Conservation (phyloP, 73 alveolate species). For the Uronychia binucleata region DNA sequence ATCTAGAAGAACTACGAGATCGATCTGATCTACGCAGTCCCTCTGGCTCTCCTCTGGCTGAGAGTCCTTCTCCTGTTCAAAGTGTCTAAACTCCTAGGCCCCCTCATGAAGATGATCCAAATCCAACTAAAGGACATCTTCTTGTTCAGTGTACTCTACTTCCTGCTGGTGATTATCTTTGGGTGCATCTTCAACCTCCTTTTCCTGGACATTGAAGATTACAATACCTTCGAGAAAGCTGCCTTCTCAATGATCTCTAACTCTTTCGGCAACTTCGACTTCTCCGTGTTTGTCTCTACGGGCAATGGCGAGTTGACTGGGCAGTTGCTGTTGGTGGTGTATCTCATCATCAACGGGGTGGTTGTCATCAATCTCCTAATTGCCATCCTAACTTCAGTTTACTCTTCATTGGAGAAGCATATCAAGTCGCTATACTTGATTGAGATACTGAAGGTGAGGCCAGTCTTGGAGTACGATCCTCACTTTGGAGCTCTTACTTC, state of each 20-base stretch:
- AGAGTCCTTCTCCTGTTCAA: not conserved
- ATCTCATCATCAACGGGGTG: not conserved
- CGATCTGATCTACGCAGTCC: not conserved
- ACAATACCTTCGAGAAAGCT: not conserved
- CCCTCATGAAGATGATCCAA: not conserved
- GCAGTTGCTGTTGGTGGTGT: not conserved
- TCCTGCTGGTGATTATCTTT: not conserved
- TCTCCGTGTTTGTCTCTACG: not conserved
- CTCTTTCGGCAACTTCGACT: not conserved
- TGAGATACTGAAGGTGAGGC: constrained; percentile 9
- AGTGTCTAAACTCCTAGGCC: not conserved
- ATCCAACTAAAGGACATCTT: not conserved
- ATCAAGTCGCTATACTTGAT: not conserved
- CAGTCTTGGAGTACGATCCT: constrained; percentile 16
- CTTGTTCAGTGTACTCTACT: not conserved
- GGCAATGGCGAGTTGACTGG: not conserved
- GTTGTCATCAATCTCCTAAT: not conserved
- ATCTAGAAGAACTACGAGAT: not conserved
- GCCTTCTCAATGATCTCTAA: not conserved
- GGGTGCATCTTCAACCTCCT: not conserved
- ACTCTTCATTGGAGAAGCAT: not conserved
- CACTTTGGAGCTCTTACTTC: not conserved
- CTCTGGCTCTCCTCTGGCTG: not conserved
- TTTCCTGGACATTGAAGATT: not conserved
- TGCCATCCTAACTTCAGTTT: not conserved